Base-by-base conservation (phyloP, 2,329 filamentous ascomycete species). In the Botrytis hyacinthi region DNA sequence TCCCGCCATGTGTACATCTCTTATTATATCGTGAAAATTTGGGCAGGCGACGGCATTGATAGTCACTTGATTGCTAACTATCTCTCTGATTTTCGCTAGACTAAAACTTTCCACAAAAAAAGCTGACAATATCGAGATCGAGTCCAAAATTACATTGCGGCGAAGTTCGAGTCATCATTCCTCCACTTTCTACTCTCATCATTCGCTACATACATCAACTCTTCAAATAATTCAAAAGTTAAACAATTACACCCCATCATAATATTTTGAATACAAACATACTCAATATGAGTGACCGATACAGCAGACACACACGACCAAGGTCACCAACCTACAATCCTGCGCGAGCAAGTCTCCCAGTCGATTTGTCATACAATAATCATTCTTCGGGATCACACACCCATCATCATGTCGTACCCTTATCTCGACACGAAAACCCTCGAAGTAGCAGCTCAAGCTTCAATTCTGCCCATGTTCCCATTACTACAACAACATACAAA, bases 401-500 rank as follows among this genome's bases (percentile, higher is more conserved):
- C 29, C 65, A 83, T 74, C 65, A 90, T 77, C 87, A 90, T 76
- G 84, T 86, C 76, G 82, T 88, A 78, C 87, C 87, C 29, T 81
- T 84, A 44, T 76, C 76, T 10, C 78, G 79, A 73, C 82, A 82
- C 40, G 80, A 81, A 69, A 74, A 80, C 54, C 75, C 80, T 66
- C 83, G 78, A 80, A 83, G 77, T 76, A 80, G 76, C 76, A 82
- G 77, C 71, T 82, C 82, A 40, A 74, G 78, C 44, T 74, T 76
- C 51, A 78, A 66, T 70, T 74, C 70, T 65, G 74, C 72, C 37
- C 75, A 74, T 32, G 76, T 75, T 80, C 83, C 79, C 77, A 83
- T 86, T 26, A 85, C 87, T 16, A 85, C 87, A 29, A 87, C 87
- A 67, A 87, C 87, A 18, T 90, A 90, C 78, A 86, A 87, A 70